Percentiles rank a stretch among this genome's conserved stretches.
phyloP scores from a whole-genome alignment of 169 alveolate species.

The Babesia bigemina region DNA sequence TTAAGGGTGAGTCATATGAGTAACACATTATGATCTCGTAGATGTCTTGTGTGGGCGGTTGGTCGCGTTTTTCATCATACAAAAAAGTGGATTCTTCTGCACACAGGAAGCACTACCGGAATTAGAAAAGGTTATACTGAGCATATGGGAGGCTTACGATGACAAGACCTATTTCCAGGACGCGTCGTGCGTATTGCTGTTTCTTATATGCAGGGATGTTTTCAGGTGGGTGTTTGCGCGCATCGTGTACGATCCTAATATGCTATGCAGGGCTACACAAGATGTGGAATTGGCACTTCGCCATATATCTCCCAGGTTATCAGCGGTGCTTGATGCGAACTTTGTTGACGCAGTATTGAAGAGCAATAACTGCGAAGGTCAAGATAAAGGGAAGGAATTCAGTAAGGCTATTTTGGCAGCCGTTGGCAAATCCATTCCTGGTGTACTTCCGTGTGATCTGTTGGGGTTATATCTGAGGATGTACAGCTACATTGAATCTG shows the following conservation, averaged over 20 bases:
- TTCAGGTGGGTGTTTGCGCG: slow-evolving; percentile 14
- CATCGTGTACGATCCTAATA: not conserved
- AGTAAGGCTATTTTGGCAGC: not conserved
- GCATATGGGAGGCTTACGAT: slow-evolving; percentile 55
- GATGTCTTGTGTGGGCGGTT: slow-evolving; percentile 53
- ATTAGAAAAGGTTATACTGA: slow-evolving; percentile 7
- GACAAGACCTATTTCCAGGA: slow-evolving; percentile 58
- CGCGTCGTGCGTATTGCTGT: slow-evolving; percentile 30
- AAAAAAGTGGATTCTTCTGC: slow-evolving; percentile 29
- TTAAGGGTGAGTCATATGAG: slow-evolving; percentile 29
- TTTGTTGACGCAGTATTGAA: slow-evolving; percentile 10
- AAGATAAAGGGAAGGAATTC: not conserved
- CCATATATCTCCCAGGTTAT: not conserved
- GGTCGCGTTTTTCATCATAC: slow-evolving; percentile 12
- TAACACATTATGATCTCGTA: not conserved
- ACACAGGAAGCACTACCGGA: not conserved
- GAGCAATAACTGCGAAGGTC: not conserved
- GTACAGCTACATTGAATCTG: not conserved
- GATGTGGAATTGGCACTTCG: slow-evolving; percentile 5
- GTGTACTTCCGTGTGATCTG: slow-evolving; percentile 33
- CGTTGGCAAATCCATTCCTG: slow-evolving; percentile 14
- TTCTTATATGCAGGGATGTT: slow-evolving; percentile 32
- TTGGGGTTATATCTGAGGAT: slow-evolving; percentile 21
- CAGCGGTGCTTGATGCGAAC: slow-evolving; percentile 1
- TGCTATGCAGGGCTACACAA: slow-evolving; percentile 5